Evolutionary conservation across 2,329 filamentous ascomycete species (phyloP).

Genomic region (Penicillium sp.): DNA sequence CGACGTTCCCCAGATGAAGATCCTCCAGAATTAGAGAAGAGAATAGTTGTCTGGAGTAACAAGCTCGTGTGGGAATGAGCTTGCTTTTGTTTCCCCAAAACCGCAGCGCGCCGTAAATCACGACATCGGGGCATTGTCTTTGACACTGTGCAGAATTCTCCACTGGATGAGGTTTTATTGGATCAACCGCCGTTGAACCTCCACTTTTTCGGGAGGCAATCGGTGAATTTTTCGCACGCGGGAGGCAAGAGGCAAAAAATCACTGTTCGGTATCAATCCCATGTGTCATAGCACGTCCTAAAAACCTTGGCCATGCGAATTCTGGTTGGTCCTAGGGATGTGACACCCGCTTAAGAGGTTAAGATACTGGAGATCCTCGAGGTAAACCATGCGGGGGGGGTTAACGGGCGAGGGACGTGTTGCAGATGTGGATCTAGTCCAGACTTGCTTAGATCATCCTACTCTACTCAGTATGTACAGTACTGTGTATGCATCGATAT

Average conservation of each 20-base stretch:
- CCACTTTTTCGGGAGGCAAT: conserved; percentile 25
- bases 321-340: background rate
- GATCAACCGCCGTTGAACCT: conserved; percentile 9
- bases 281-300: conserved; percentile 15
- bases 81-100: conserved; percentile 20
- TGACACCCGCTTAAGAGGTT: background rate
- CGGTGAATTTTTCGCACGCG: conserved; percentile 21
- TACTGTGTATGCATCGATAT: too few relatives aligned
- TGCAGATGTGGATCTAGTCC: background rate
- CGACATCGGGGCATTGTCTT: conserved; percentile 22
- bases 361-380: background rate
- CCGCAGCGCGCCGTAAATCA: conserved; percentile 22
- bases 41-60: background rate
- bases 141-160: conserved; percentile 15
- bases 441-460: background rate
- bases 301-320: background rate
- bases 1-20: conserved; percentile 6
- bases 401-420: background rate
- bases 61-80: conserved; percentile 11
- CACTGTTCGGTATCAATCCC: conserved; percentile 6
- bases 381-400: background rate
- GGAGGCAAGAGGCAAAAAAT: conserved; percentile 9
- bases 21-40: background rate
- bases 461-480: background rate
- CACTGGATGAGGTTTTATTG: conserved; percentile 28